Percentiles rank a stretch among this genome's conserved stretches.
These are phyloP conservation scores for Exophiala viscosa DNA, from an alignment of 2,329 filamentous ascomycete genomes.

Conservation along the genomic window DNA sequence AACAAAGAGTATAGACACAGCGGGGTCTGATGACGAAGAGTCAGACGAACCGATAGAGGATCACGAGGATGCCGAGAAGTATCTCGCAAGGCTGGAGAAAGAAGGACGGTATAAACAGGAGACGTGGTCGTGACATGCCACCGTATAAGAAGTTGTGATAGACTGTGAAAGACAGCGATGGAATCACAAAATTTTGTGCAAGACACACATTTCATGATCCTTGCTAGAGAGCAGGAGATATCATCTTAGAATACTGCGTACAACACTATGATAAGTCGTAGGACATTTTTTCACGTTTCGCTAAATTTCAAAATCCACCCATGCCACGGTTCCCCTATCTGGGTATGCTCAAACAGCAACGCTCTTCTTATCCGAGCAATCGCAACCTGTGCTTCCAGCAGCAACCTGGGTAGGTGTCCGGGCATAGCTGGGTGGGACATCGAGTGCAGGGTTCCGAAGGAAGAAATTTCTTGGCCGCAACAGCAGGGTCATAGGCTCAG, in stretches of 20 bases:
- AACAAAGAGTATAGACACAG: neutral
- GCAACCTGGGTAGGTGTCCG: slow-evolving; percentile 67
- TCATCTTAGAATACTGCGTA: neutral
- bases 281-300: slow-evolving; percentile 2
- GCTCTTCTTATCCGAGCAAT: slow-evolving; percentile 36
- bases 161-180: neutral
- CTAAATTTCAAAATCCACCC: neutral
- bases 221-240: neutral
- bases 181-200: no score
- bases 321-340: neutral
- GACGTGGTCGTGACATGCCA: slow-evolving; percentile 54
- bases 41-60: slow-evolving; percentile 31
- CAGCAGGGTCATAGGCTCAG: slow-evolving; percentile 76
- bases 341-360: slow-evolving; percentile 15
- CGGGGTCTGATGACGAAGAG: slow-evolving; percentile 46
- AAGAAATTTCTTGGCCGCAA: slow-evolving; percentile 82
- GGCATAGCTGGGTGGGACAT: slow-evolving; percentile 73
- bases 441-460: slow-evolving; percentile 70
- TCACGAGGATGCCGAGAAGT: slow-evolving; percentile 52
- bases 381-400: slow-evolving; percentile 38
- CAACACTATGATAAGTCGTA: neutral
- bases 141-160: neutral
- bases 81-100: slow-evolving; percentile 58
- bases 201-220: neutral
- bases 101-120: slow-evolving; percentile 63